Evolutionary conservation across 371 early-diverging fungal species (phyloP).

Genomic region (Syncephalastrum sp.): DNA sequence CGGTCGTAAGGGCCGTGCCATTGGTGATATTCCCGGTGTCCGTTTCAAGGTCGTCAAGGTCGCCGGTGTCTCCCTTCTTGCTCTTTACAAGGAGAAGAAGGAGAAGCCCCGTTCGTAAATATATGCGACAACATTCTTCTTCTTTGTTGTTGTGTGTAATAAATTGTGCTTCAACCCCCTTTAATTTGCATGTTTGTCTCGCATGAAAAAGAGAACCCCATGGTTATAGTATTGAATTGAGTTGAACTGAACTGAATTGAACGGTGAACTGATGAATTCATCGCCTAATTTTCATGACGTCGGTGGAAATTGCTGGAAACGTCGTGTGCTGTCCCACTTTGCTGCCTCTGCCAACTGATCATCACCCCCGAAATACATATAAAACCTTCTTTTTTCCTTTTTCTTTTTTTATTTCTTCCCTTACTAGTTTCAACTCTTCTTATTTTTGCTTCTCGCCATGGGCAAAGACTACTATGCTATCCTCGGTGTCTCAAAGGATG

Average conservation of each 20-base stretch:
- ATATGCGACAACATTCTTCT: not conserved
- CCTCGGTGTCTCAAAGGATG: conserved; percentile 82
- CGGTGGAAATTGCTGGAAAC: no score
- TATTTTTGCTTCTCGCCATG: conserved; percentile 45
- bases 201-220: no score
- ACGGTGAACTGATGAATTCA: no score
- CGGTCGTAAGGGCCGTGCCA: conserved; percentile 85
- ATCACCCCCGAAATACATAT: conserved; percentile 3
- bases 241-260: no score
- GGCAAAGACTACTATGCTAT: conserved; percentile 90
- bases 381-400: not conserved
- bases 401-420: no score
- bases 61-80: conserved; percentile 98
- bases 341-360: no score
- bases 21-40: conserved; percentile 99
- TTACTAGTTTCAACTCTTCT: no score
- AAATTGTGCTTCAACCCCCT: no score
- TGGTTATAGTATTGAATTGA: no score
- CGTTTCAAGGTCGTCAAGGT: conserved; percentile 99
- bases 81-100: conserved; percentile 99
- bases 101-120: conserved; percentile 97
- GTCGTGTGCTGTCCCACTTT: no score
- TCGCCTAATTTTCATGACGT: no score
- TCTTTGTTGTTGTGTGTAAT: conserved; percentile 5
- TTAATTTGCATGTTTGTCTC: no score